Percentiles rank a stretch among this genome's conserved stretches.
Conservation (phyloP, 2,329 filamentous ascomycete species). For the Diaporthe capsici region DNA sequence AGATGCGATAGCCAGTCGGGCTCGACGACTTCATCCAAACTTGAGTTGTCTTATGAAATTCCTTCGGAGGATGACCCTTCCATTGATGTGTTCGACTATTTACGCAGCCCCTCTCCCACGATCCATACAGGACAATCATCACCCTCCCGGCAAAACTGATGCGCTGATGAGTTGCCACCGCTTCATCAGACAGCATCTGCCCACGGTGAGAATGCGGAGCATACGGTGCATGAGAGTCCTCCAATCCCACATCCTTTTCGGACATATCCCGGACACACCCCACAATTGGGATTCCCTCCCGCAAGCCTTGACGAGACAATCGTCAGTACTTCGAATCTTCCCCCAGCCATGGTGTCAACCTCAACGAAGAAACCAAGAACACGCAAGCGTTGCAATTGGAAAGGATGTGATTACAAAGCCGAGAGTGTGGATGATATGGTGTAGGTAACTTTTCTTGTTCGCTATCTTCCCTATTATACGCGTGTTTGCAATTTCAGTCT, state of each 20-base stretch:
- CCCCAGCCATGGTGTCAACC: not conserved
- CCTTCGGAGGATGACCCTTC: too few relatives aligned
- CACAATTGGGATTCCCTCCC: not conserved
- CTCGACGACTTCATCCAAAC: too few relatives aligned
- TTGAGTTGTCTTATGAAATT: too few relatives aligned
- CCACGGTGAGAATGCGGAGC: conserved; percentile 3
- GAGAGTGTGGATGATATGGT: not conserved
- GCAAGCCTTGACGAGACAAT: not conserved
- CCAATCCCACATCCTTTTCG: not conserved
- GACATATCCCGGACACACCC: too few relatives aligned
- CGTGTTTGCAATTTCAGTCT: too few relatives aligned
- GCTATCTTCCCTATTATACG: too few relatives aligned
- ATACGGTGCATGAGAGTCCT: not conserved
- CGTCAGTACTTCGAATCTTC: not conserved
- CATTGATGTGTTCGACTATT: too few relatives aligned
- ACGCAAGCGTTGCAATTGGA: not conserved
- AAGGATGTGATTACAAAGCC: not conserved
- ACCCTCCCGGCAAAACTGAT: not conserved
- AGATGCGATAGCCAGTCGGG: too few relatives aligned
- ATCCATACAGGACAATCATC: not conserved
- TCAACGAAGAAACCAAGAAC: not conserved
- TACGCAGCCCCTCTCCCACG: too few relatives aligned
- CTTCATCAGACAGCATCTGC: not conserved
- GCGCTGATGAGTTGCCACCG: not conserved
- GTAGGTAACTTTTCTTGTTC: not conserved